Evolutionary conservation across 164 flowering plant species (phyloP), one percentile per base, ranked within the genome.

Genomic region (grape (Vitis vinifera)): DNA sequence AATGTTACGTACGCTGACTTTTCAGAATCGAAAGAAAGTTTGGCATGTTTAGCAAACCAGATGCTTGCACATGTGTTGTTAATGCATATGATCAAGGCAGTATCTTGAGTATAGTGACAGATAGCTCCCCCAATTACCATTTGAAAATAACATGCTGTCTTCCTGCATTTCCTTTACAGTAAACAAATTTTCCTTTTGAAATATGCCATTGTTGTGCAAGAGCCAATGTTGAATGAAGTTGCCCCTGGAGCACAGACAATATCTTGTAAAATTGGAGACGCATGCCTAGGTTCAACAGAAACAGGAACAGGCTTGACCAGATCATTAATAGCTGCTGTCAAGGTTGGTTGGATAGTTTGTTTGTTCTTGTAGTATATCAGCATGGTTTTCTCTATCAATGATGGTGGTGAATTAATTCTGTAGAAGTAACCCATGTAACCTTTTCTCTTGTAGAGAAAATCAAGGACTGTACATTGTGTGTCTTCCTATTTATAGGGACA

Each of bases 221-320:
- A 94, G 80, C 94, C 97, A n/a, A 81, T 92, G 79, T 75, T 94
- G 70, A 94, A 94, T 83, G 99, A 97, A 76, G 83, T 90, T 78
- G 99, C 99, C 66, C 99, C 99, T 68, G 99, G 99, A 62, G 99
- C 99, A 70, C 99, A 94, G 65, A 73, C 17, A 17, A 17, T 17
- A 17, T 94, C 97, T 59, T 92, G 99, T 73, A 94, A 92, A 84
- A 94, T 94, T 81, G 97, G 97, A 47, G 99, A 92, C 71, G 71
- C 97, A 8, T 92, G 99, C 60, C 81, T 94, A 63, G 97, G 96
- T 59, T 92, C 97, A 71, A 94, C 92, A 97, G 98, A 92, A 83
- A 95, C 98, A n/a, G 99, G 99, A 78, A 95, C 99, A 68, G 99
- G 99, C 29, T 84, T 95, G 80, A 87, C 84, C 59, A 81, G 99